Conservation (phyloP, 1,284 basidiomycete species). For the Paramarasmius palmivorus region DNA sequence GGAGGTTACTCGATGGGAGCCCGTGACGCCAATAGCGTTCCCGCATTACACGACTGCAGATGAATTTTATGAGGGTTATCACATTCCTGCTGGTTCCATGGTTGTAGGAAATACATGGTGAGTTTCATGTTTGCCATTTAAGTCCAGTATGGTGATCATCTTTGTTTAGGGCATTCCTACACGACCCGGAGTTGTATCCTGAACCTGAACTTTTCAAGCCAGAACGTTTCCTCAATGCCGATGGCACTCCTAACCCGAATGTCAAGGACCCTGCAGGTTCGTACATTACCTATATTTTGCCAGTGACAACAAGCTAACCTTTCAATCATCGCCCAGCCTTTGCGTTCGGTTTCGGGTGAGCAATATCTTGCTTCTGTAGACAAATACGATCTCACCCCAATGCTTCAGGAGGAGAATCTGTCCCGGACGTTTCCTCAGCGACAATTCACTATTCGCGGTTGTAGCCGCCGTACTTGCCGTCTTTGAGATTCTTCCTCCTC, state of each 20-base stretch:
- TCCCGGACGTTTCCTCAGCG: no score
- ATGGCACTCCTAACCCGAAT: slow-evolving; percentile 19
- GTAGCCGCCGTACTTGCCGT: no score
- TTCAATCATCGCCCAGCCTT: no score
- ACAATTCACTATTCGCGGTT: no score
- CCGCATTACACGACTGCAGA: neutral
- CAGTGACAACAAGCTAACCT: no score
- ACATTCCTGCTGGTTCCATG: slow-evolving; percentile 17
- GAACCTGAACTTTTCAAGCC: slow-evolving; percentile 28
- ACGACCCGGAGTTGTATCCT: slow-evolving; percentile 25
- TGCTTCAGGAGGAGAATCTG: no score
- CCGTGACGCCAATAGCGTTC: neutral
- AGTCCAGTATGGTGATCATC: neutral
- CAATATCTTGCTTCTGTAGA: no score
- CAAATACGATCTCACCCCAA: no score
- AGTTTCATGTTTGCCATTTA: neutral
- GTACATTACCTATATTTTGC: no score
- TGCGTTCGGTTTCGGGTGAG: no score
- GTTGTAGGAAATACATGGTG: slow-evolving; percentile 17
- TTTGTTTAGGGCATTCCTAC: slow-evolving; percentile 25
- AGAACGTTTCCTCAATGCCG: slow-evolving; percentile 19
- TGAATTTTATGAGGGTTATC: slow-evolving; percentile 16
- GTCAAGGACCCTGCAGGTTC: slow-evolving; percentile 17
- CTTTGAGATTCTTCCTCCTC: no score
- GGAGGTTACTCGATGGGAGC: no score